A percentile compares a stretch with the other conserved stretches of the same genome.
Conservation (phyloP, 345 rosid genomes). For the Eucalyptus shirleyi region DNA sequence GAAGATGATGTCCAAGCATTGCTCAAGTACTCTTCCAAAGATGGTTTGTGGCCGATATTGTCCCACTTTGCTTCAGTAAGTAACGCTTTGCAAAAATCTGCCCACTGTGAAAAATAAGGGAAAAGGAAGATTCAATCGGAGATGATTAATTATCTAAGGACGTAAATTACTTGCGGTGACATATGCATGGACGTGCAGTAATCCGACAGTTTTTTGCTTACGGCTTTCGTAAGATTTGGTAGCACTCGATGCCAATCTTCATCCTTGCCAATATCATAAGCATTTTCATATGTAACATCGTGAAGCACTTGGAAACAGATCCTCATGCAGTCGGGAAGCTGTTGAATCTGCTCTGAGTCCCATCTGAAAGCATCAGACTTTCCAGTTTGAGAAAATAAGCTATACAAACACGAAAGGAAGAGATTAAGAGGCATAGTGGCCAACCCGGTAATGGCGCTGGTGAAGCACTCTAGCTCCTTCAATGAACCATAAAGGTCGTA, state of each 20-base stretch:
- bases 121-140: background rate
- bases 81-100: conserved; percentile 31
- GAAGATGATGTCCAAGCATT: conserved; percentile 37
- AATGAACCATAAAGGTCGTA: conserved; percentile 44
- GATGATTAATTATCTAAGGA: background rate
- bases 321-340: conserved; percentile 31
- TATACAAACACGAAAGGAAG: too few species aligned
- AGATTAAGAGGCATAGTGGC: background rate
- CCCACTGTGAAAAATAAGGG: conserved; percentile 18
- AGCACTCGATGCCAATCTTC: conserved; percentile 1
- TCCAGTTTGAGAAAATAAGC: background rate
- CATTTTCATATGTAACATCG: conserved; percentile 11
- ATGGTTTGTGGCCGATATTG: conserved; percentile 10
- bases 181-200: background rate
- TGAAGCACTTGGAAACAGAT: conserved; percentile 20
- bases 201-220: background rate
- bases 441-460: conserved; percentile 24
- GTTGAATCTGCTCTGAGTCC: conserved; percentile 7
- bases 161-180: background rate
- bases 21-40: conserved; percentile 22
- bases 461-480: conserved; percentile 30
- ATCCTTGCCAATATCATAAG: conserved; percentile 16
- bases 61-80: conserved; percentile 41
- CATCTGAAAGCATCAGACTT: conserved; percentile 7
- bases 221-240: conserved; percentile 24